Evolutionary conservation across 208 protist species (phyloP), one percentile per base, ranked within the genome.

Genomic region (Acanthamoeba sp.): DNA sequence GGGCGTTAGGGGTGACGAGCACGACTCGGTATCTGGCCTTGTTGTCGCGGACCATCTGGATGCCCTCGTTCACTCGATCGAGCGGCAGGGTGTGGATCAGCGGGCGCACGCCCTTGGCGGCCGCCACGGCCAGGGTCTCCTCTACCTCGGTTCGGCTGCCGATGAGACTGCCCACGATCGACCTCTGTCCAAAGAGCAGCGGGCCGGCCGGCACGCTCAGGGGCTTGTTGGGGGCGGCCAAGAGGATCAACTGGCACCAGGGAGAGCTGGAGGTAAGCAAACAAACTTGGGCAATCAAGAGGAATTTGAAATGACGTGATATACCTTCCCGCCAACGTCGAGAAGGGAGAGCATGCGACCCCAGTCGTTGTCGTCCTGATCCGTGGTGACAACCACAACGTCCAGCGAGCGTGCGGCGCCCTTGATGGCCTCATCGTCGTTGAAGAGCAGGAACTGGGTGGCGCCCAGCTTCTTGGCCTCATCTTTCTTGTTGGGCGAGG

Each of bases 391-490:
- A 50, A 90, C 38, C 0, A 93, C 59, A 5, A 95, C 16, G 82
- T 94, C 90, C 45, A 94, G 66, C n/a, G 64, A 66, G 52, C 2
- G 7, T 16, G 50, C 80, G 12, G 94, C 94, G 16, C 57, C 94
- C 20, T 57, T 91, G 57, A 95, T 84, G 29, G 32, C 48, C 36
- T 52, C 42, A 3, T n/a, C 64, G 42, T 95, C 55, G 32, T n/a
- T 95, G 38, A 69, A 59, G 6, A 82, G 36, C 1, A 95, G 42
- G 36, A 94, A 95, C 24, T 85, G 10, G 32, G 40, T 22, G 42
- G 94, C 94, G 52, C 85, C 80, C 14, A 96, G 87, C 95, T 95
- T 84, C 22, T 40, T 42, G 9, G 94, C 94, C 42, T 94, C 78
- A 3, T 36, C 94, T 36, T 93, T 36, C 93, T 95, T 95, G 32